Base-by-base conservation (phyloP, 371 early-diverging fungal species). In the Lichtheimia corymbifera region DNA sequence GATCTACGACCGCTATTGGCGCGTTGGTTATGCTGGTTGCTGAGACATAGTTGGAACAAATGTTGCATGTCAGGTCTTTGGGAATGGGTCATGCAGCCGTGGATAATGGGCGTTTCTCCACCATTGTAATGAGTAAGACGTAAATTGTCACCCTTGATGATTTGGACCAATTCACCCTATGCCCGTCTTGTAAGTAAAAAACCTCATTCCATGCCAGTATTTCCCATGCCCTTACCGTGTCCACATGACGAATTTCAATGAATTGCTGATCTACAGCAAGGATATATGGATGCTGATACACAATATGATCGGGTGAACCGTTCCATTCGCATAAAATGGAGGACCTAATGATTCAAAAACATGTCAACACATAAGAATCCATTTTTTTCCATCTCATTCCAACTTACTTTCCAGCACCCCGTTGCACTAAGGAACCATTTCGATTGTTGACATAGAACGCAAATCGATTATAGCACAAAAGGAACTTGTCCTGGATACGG, bases 381-480 rank as follows among this genome's bases (percentile, higher is more conserved):
- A 11, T 11, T 30, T 30, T 1, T 47, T 35, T 24, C 14, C 4
- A 35, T 22, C 9, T 41, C 44, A 22, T n/a, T 5, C 22, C 17
- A 6, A 54, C 71, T 71, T 68, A 75, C 79, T 67, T 73, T 66
- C 68, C 70, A 28, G 73, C 52, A 42, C 74, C 73, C 27, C 73
- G 68, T 20, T 62, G 65, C 5, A 77, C 80, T 20, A 80, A 35
- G 22, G 78, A 75, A 7, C 81, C 81, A 56, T 74, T 74, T 40
- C 76, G 74, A 63, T 91, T 90, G 72, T 96, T 90, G 49, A 97
- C 94, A 64, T 89, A 95, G 68, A 97, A 96, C 1, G 90, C 94
- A 80, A 94, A 93, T 61, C 93, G 93, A 44, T 93, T 91, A 72
- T 95, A 97, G 68, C 96, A 96, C 42, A 96, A 80, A 54, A 97